phyloP scores from a whole-genome alignment of 1,284 basidiomycete genomes.

The Lignosus rhinocerotis region DNA sequence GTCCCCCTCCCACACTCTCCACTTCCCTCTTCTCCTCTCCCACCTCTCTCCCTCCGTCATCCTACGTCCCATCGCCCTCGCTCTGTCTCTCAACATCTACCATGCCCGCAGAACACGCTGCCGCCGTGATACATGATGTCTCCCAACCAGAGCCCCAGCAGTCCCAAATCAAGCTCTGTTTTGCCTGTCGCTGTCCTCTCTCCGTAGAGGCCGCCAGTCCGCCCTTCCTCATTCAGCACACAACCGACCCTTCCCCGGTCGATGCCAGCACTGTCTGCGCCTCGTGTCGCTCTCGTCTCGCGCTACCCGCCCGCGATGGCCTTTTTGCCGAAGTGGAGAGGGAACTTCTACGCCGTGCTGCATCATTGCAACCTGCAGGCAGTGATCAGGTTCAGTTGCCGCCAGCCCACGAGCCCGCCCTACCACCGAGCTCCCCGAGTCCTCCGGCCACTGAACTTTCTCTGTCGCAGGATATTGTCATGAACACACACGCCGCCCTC shows the following conservation, averaged over 20 bases:
- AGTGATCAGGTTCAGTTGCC: conserved; percentile 29
- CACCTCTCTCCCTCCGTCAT: conserved; percentile 12
- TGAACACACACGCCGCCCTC: conserved; percentile 25
- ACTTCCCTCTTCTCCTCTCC: conserved; percentile 22
- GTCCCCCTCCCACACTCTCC: conserved; percentile 21
- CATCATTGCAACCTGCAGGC: conserved; percentile 32
- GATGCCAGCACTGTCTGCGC: conserved; percentile 38
- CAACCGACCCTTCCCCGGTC: conserved; percentile 28
- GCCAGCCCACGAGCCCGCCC: conserved; percentile 22
- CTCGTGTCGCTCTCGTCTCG: conserved; percentile 35
- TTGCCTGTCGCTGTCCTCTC: conserved; percentile 38
- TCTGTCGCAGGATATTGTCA: conserved; percentile 35
- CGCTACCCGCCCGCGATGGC: conserved; percentile 24
- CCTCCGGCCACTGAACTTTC: conserved; percentile 25
- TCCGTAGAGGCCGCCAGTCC: conserved; percentile 33
- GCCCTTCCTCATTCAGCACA: conserved; percentile 32
- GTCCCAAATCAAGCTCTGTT: conserved; percentile 39
- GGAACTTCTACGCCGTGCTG: conserved; percentile 32
- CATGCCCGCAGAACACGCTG: conserved; percentile 39
- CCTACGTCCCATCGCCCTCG: conserved; percentile 17
- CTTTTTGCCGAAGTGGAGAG: conserved; percentile 32
- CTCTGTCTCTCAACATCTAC: conserved; percentile 12
- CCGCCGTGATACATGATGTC: conserved; percentile 25
- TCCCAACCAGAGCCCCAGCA: conserved; percentile 31
- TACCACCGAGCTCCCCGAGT: conserved; percentile 20